These are phyloP conservation scores for Magnusiomyces magnusii DNA, from an alignment of 1,139 yeast genomes.

Conservation along the genomic window DNA sequence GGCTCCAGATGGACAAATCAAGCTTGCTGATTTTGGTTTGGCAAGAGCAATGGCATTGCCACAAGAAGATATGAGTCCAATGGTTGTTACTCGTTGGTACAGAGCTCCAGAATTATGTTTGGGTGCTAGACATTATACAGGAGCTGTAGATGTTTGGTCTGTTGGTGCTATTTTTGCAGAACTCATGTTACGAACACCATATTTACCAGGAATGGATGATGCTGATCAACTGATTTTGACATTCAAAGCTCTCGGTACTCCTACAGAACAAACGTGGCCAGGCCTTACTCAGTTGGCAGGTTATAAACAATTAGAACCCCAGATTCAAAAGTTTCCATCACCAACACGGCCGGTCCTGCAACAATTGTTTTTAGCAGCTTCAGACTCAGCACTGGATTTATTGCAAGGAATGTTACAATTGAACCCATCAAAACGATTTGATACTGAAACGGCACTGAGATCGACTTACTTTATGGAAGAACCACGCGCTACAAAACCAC, in stretches of 20 bases:
- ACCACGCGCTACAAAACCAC: constrained; percentile 74
- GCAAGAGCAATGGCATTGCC: constrained; percentile 76
- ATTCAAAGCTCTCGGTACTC: constrained; percentile 91
- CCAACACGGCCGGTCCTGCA: constrained; percentile 79
- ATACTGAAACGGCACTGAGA: constrained; percentile 55
- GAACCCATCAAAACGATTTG: constrained; percentile 71
- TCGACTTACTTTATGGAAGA: constrained; percentile 64
- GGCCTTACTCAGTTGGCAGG: constrained; percentile 73
- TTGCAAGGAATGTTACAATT: constrained; percentile 65
- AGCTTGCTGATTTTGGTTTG: constrained; percentile 95
- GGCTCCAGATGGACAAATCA: constrained; percentile 79
- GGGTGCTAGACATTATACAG: constrained; percentile 84
- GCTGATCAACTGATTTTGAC: constrained; percentile 85
- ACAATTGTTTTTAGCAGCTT: constrained; percentile 84
- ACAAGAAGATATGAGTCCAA: constrained; percentile 69
- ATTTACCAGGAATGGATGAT: constrained; percentile 88
- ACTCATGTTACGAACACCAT: constrained; percentile 89
- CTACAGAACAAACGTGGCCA: constrained; percentile 90
- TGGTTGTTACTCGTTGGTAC: constrained; percentile 97
- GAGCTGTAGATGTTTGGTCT: constrained; percentile 90
- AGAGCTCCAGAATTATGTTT: constrained; percentile 88
- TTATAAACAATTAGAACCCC: constrained; percentile 33
- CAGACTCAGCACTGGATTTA: constrained; percentile 73
- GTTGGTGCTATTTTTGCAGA: constrained; percentile 96
- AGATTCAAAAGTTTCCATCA: constrained; percentile 41